phyloP scores from a whole-genome alignment of 352 stramenopile genomes.

The Phytophthora podocarpi region DNA sequence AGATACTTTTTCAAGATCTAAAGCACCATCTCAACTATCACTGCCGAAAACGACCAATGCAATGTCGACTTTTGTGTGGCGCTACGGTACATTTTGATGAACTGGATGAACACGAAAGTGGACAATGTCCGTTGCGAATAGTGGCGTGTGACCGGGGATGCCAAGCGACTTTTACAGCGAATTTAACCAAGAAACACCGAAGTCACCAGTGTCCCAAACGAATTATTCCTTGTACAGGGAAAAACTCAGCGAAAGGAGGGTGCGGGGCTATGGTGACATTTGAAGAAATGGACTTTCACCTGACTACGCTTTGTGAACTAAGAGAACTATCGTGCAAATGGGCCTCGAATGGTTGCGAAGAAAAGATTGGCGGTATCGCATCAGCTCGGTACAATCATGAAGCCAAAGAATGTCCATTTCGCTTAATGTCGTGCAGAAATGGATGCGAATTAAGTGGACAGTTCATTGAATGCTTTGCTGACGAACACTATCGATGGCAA shows the following conservation, averaged over 20 bases:
- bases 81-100: conserved; percentile 45
- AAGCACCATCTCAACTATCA: conserved; percentile 49
- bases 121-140: conserved; percentile 49
- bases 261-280: conserved; percentile 50
- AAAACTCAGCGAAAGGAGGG: conserved; percentile 20
- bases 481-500: conserved; percentile 74
- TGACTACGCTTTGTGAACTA: conserved; percentile 51
- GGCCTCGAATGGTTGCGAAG: conserved; percentile 48
- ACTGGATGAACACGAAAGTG: conserved; percentile 55
- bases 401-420: conserved; percentile 60
- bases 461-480: conserved; percentile 54
- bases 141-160: conserved; percentile 53
- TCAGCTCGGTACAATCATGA: conserved; percentile 61
- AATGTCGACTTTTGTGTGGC: conserved; percentile 61
- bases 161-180: conserved; percentile 45
- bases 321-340: conserved; percentile 61
- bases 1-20: conserved; percentile 41
- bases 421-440: conserved; percentile 54
- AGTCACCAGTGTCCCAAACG: conserved; percentile 60
- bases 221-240: conserved; percentile 44
- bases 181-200: conserved; percentile 40
- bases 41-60: conserved; percentile 59
- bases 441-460: conserved; percentile 44
- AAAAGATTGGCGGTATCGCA: conserved; percentile 41
- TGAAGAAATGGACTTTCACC: conserved; percentile 71